These are phyloP conservation scores for Penicillium angulare DNA, from an alignment of 495 filamentous ascomycete species.

Conservation along the genomic window DNA sequence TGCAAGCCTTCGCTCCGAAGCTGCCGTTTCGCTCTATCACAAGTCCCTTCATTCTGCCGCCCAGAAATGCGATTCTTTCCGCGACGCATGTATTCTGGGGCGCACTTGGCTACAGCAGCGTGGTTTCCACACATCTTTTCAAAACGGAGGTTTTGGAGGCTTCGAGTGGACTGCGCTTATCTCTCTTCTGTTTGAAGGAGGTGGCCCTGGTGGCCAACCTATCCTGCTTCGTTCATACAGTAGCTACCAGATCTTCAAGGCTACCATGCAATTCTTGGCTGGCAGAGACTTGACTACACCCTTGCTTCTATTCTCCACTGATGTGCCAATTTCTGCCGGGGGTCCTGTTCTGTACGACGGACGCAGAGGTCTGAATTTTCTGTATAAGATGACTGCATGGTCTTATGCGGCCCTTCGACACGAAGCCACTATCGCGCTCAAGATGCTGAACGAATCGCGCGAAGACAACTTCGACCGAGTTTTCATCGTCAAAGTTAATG, in stretches of 20 bases:
- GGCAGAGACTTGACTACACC: slow-evolving; percentile 67
- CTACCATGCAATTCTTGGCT: slow-evolving; percentile 78
- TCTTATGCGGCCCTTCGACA: slow-evolving; percentile 69
- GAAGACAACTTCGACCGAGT: slow-evolving; percentile 78
- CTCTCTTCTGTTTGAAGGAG: slow-evolving; percentile 77
- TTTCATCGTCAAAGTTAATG: slow-evolving; percentile 73
- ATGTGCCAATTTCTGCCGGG: slow-evolving; percentile 30
- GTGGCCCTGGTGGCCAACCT: slow-evolving; percentile 64
- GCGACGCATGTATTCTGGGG: slow-evolving; percentile 81
- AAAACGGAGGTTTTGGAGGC: slow-evolving; percentile 84
- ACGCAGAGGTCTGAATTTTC: slow-evolving; percentile 68
- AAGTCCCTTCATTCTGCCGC: slow-evolving; percentile 65
- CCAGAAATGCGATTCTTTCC: slow-evolving; percentile 67
- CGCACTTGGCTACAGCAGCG: slow-evolving; percentile 87
- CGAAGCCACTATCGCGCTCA: slow-evolving; percentile 68
- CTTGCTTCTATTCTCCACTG: slow-evolving; percentile 48
- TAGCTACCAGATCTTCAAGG: slow-evolving; percentile 94
- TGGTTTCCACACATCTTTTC: slow-evolving; percentile 65
- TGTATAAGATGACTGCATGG: slow-evolving; percentile 90
- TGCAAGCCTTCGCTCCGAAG: slow-evolving; percentile 77
- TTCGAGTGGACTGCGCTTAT: slow-evolving; percentile 84
- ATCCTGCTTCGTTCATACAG: slow-evolving; percentile 77
- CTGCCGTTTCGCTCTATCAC: slow-evolving; percentile 66
- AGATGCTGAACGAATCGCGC: slow-evolving; percentile 68
- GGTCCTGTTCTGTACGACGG: slow-evolving; percentile 61